Percentiles rank a stretch among this genome's conserved stretches.
These are phyloP conservation scores for Puccinia sorghi DNA, from an alignment of 1,284 basidiomycete species.

Conservation along the genomic window DNA sequence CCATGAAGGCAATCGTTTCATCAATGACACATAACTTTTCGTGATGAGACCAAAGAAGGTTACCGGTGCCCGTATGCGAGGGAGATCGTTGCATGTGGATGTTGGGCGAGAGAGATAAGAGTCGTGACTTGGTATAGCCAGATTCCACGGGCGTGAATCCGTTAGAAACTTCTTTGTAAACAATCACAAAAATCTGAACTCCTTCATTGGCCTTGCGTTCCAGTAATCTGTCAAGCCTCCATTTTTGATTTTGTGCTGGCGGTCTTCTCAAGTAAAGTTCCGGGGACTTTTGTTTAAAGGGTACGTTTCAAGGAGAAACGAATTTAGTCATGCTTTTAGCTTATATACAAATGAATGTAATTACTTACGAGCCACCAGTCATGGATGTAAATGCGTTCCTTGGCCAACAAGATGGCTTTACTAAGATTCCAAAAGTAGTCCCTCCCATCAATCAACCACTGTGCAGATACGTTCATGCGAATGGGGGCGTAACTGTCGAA, in stretches of 20 bases:
- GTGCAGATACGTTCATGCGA: slow-evolving; percentile 85
- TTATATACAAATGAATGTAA: slow-evolving; percentile 61
- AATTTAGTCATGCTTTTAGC: not conserved
- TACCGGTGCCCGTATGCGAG: slow-evolving; percentile 94
- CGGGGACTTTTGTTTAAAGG: slow-evolving; percentile 1
- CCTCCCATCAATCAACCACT: slow-evolving; percentile 98
- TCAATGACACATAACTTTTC: slow-evolving; percentile 98
- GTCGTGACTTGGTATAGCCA: slow-evolving; percentile 85
- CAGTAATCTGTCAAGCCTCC: slow-evolving; percentile 82
- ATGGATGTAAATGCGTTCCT: slow-evolving; percentile 75
- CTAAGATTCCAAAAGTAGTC: slow-evolving; percentile 99
- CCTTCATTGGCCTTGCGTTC: slow-evolving; percentile 93
- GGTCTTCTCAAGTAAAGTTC: slow-evolving; percentile 55
- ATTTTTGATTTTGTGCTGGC: slow-evolving; percentile 62
- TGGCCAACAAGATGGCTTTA: slow-evolving; percentile 84
- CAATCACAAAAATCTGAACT: slow-evolving; percentile 92
- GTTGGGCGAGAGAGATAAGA: slow-evolving; percentile 83
- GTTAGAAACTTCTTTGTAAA: slow-evolving; percentile 98
- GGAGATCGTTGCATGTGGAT: slow-evolving; percentile 96
- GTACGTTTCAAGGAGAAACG: not conserved
- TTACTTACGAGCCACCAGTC: slow-evolving; percentile 74
- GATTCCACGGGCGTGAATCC: slow-evolving; percentile 69
- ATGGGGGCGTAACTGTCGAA: slow-evolving; percentile 96
- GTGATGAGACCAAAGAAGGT: slow-evolving; percentile 98
- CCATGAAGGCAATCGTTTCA: slow-evolving; percentile 96